Evolutionary conservation across 2,329 filamentous ascomycete genomes (phyloP).

Genomic region (Venturia asperata): DNA sequence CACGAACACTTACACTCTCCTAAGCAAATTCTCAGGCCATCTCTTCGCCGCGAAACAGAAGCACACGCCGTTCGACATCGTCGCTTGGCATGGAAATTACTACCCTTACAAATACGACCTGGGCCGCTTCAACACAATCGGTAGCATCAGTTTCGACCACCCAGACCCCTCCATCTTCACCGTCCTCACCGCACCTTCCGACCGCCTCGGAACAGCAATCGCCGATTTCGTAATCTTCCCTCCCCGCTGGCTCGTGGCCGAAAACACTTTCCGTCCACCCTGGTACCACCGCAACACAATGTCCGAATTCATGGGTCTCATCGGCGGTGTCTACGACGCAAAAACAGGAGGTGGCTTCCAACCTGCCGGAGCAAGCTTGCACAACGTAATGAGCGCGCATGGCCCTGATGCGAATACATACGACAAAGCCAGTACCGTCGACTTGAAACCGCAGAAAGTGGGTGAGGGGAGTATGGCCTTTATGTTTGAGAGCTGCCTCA

Average conservation of each 20-base stretch:
- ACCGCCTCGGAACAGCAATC: conserved; percentile 54
- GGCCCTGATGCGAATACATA: conserved; percentile 52
- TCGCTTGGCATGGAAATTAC: conserved; percentile 75
- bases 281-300: conserved; percentile 61
- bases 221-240: conserved; percentile 61
- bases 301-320: conserved; percentile 60
- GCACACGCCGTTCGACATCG: conserved; percentile 71
- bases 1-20: conserved; percentile 46
- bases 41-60: conserved; percentile 59
- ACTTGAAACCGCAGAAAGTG: conserved; percentile 50
- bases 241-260: conserved; percentile 55
- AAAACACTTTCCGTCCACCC: conserved; percentile 53
- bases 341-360: conserved; percentile 49
- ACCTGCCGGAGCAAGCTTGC: conserved; percentile 55
- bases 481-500: conserved; percentile 50
- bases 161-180: conserved; percentile 74
- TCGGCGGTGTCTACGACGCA: conserved; percentile 55
- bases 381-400: conserved; percentile 67
- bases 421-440: conserved; percentile 47
- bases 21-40: conserved; percentile 59
- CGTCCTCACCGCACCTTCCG: conserved; percentile 52
- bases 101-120: conserved; percentile 78
- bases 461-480: conserved; percentile 56
- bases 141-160: conserved; percentile 67
- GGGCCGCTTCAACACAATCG: conserved; percentile 67